Evolutionary conservation across 2,329 filamentous ascomycete species (phyloP).

Genomic region (Paecilomyces formosus): DNA sequence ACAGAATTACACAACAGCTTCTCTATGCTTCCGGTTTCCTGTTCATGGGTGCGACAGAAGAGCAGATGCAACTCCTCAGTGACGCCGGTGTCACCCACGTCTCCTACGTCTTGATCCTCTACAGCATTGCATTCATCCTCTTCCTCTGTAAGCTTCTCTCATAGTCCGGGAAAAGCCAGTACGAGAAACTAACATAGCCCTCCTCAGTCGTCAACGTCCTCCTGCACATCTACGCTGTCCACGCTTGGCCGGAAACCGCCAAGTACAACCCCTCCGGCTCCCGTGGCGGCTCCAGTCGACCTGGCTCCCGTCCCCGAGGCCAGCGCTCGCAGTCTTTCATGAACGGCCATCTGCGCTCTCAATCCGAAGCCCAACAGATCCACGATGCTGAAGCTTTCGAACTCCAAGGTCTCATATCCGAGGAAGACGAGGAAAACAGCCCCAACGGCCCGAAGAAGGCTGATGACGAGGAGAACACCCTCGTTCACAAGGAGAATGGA

Average conservation of each 20-base stretch:
- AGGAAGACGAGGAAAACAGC: slow-evolving; percentile 62
- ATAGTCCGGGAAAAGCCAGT: slow-evolving; percentile 5
- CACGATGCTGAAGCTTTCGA: slow-evolving; percentile 89
- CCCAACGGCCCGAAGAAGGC: slow-evolving; percentile 16
- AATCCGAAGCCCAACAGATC: slow-evolving; percentile 45
- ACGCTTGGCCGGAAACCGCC: slow-evolving; percentile 39
- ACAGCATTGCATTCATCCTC: slow-evolving; percentile 79
- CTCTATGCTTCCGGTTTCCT: slow-evolving; percentile 89
- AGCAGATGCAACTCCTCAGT: slow-evolving; percentile 78
- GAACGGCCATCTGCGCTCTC: slow-evolving; percentile 39
- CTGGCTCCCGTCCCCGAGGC: background rate
- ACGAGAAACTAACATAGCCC: background rate
- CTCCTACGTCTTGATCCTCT: slow-evolving; percentile 85
- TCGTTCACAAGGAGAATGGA: slow-evolving; percentile 12
- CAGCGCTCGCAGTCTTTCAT: slow-evolving; percentile 4
- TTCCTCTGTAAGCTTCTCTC: slow-evolving; percentile 62
- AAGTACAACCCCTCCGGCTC: slow-evolving; percentile 6
- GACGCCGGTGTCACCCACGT: slow-evolving; percentile 75
- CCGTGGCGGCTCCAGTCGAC: background rate
- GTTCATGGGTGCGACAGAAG: slow-evolving; percentile 96
- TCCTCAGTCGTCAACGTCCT: slow-evolving; percentile 68
- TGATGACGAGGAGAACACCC: slow-evolving; percentile 21
- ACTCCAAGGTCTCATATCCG: slow-evolving; percentile 80
- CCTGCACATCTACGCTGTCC: slow-evolving; percentile 70
- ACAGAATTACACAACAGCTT: slow-evolving; percentile 49